Evolutionary conservation across 345 rosid genomes (phyloP).

Genomic region (Salix arbutifolia): DNA sequence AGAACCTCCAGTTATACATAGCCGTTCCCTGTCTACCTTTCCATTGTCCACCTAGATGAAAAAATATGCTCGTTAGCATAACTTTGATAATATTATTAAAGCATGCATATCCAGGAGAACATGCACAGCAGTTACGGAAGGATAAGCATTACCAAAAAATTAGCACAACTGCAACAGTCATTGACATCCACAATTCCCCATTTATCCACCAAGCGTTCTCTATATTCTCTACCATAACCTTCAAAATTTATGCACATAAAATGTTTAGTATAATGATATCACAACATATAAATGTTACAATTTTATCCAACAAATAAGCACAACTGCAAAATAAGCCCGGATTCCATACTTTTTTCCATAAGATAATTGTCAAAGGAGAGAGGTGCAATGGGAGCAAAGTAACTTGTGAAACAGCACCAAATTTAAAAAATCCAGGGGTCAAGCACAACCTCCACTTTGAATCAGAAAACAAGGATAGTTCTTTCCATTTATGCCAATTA

Average conservation of each 20-base stretch:
- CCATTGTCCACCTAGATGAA: conserved; percentile 63
- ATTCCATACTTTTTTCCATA: not conserved
- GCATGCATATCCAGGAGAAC: not conserved
- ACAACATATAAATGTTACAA: not conserved
- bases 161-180: conserved; percentile 96
- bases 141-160: conserved; percentile 56
- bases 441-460: not conserved
- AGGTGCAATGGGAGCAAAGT: not conserved
- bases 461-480: not conserved
- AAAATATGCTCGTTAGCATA: conserved; percentile 14
- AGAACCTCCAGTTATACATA: conserved; percentile 96
- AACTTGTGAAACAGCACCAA: not conserved
- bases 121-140: not conserved
- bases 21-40: conserved; percentile 63
- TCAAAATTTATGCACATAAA: conserved; percentile 11
- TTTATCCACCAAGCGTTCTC: conserved; percentile 64
- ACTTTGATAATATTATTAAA: not conserved
- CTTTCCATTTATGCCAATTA: not conserved
- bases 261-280: conserved; percentile 2
- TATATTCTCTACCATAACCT: conserved; percentile 94
- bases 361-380: not conserved
- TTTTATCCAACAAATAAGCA: not conserved
- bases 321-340: not conserved
- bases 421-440: not conserved
- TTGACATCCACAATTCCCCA: conserved; percentile 97